A percentile compares a stretch with the other conserved stretches of the same genome.
These are phyloP conservation scores for Hysterium pulicare DNA, from an alignment of 2,329 filamentous ascomycete species.

Conservation along the genomic window DNA sequence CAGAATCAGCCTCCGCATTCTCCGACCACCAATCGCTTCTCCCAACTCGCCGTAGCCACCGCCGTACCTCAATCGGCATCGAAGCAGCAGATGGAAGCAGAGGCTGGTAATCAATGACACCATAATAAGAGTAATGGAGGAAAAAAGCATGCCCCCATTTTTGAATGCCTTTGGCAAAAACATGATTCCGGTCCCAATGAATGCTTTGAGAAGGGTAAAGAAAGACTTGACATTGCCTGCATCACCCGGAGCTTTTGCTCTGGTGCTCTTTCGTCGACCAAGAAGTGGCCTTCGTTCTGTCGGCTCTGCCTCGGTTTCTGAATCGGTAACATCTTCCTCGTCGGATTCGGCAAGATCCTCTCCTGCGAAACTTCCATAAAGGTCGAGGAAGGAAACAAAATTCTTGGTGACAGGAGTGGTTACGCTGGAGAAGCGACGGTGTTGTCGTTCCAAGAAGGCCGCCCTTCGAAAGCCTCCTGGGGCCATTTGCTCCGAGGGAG, in stretches of 20 bases:
- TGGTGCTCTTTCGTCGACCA: slow-evolving; percentile 52
- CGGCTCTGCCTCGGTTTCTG: slow-evolving; percentile 46
- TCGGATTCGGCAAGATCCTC: slow-evolving; percentile 62
- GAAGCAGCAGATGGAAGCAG: slow-evolving; percentile 69
- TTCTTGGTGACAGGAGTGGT: slow-evolving; percentile 61
- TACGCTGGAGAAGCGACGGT: slow-evolving; percentile 38
- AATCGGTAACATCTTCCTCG: slow-evolving; percentile 55
- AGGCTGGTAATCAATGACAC: slow-evolving; percentile 65
- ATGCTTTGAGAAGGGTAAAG: slow-evolving; percentile 75
- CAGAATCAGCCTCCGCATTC: slow-evolving; percentile 64
- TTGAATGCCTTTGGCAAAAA: slow-evolving; percentile 76
- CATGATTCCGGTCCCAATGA: slow-evolving; percentile 78
- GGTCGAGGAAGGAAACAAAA: slow-evolving; percentile 71
- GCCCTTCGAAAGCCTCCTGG: slow-evolving; percentile 56
- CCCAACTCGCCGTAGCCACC: slow-evolving; percentile 75
- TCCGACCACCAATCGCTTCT: slow-evolving; percentile 60
- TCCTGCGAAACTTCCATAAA: slow-evolving; percentile 74
- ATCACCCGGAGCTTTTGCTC: slow-evolving; percentile 51
- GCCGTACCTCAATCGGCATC: slow-evolving; percentile 61
- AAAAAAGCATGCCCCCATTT: slow-evolving; percentile 75
- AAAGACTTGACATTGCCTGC: slow-evolving; percentile 70
- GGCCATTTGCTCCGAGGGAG: slow-evolving; percentile 44
- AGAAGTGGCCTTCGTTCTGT: slow-evolving; percentile 61
- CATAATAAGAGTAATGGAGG: slow-evolving; percentile 62
- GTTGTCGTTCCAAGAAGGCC: slow-evolving; percentile 46